Conservation (phyloP, 164 flowering plant genomes). For the Vitis riparia region DNA sequence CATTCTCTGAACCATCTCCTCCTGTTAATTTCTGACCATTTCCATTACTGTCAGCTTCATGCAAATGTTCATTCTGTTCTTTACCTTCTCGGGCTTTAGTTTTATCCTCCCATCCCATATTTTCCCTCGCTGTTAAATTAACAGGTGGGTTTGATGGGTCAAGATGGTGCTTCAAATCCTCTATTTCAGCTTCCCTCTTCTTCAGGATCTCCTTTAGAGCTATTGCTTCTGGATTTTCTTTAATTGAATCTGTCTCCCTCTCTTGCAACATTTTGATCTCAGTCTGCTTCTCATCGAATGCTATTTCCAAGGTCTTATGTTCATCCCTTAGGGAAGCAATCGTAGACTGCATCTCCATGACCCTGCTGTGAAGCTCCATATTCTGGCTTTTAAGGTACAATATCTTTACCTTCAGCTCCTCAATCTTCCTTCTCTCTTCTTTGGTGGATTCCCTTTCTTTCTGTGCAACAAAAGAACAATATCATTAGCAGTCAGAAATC, state of each 20-base stretch:
- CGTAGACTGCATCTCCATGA: conserved; percentile 53
- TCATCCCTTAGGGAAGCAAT: conserved; percentile 62
- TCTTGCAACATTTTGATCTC: conserved; percentile 45
- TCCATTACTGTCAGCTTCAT: background rate
- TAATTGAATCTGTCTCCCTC: conserved; percentile 12
- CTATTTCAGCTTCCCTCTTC: conserved; percentile 57
- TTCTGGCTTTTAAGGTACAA: conserved; percentile 46
- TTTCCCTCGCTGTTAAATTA: conserved; percentile 17
- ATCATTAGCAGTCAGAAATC: too few relatives aligned
- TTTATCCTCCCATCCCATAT: background rate
- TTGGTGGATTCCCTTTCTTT: conserved; percentile 49
- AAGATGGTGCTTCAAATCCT: conserved; percentile 41
- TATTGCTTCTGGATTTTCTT: conserved; percentile 23
- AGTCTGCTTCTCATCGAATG: conserved; percentile 50
- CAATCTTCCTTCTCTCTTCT: conserved; percentile 43
- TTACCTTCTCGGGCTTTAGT: background rate
- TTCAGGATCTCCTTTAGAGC: conserved; percentile 38
- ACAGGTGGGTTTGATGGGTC: conserved; percentile 31
- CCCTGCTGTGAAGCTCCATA: conserved; percentile 42
- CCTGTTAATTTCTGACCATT: conserved; percentile 3
- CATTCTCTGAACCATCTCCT: background rate
- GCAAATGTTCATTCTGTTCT: background rate
- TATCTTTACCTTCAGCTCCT: conserved; percentile 50
- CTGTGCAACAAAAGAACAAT: conserved; percentile 27
- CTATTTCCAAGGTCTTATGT: conserved; percentile 33